These are phyloP conservation scores for Anthracocystis panici-leucophaei DNA, from an alignment of 1,284 basidiomycete genomes.

Conservation along the genomic window DNA sequence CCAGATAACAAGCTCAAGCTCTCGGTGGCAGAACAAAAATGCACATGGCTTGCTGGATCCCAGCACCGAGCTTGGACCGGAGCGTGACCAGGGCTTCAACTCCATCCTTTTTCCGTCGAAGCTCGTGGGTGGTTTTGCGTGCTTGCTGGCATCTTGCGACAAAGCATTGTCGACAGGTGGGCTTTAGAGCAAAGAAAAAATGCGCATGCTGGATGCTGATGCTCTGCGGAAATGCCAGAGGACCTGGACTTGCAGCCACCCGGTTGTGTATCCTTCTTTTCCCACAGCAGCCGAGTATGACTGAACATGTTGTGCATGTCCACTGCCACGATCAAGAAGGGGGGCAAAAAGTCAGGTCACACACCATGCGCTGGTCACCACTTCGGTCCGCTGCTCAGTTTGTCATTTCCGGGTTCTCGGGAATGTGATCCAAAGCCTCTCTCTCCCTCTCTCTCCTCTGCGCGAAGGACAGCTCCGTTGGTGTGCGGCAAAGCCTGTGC, in stretches of 20 bases:
- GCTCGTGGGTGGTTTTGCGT: neutral
- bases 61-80: slow-evolving; percentile 37
- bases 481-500: neutral
- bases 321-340: slow-evolving; percentile 5
- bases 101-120: slow-evolving; percentile 1
- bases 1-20: slow-evolving; percentile 20
- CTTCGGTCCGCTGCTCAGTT: slow-evolving; percentile 6
- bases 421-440: too few species aligned
- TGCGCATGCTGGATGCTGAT: slow-evolving; percentile 7
- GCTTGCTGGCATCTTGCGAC: neutral
- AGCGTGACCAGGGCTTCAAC: slow-evolving; percentile 7
- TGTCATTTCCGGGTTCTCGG: too few species aligned
- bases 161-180: slow-evolving; percentile 29
- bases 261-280: slow-evolving; percentile 24
- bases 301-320: slow-evolving; percentile 5
- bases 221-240: neutral
- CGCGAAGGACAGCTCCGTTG: too few species aligned
- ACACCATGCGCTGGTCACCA: neutral
- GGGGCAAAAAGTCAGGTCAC: neutral
- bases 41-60: slow-evolving; percentile 15
- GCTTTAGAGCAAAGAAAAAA: neutral
- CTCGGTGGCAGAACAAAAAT: slow-evolving; percentile 13
- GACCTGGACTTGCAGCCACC: slow-evolving; percentile 11
- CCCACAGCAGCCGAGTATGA: slow-evolving; percentile 19
- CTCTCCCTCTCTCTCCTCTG: too few species aligned